Evolutionary conservation across 2,329 filamentous ascomycete genomes (phyloP), one percentile per base, ranked within the genome.

Genomic region (Hymenotorrendiella dingleyae): DNA sequence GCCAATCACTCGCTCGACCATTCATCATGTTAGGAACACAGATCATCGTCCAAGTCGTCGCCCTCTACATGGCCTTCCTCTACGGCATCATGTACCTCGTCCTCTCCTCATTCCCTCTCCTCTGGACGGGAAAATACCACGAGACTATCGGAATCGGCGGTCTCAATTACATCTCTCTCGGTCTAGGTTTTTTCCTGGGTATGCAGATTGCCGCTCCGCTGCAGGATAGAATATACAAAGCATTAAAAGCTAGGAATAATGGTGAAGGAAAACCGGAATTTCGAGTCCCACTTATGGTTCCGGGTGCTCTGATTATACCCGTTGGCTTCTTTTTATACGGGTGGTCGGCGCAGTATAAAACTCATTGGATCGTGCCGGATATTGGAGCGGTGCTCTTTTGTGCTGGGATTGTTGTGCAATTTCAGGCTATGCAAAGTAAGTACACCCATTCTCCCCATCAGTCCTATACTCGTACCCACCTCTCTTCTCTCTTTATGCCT

Each of bases 401-500:
- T 0, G 58, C 67, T 3, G 74, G 73, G 3, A 68, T 71, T 6
- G 44, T 49, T 21, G 29, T 48, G 3, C 41, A 38, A 1, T 48
- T 53, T 10, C 49, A 48, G 29, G 72, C 49, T 10, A 52, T 52
- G 6, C 49, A 50, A 16, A 72, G 38, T 40, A 24, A 5, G 37
- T 23, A 14, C 6, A 10, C 12, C 12, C 4, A 6, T 21, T 8
- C 12, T 14, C 76, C 2, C 64, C 74, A 6, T 82, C 77, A 4
- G 79, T 79, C 36, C 62, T 84, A 5, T 7, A 7, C 37, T 68
- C n/a, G n/a, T n/a, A n/a, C n/a, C n/a, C n/a, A n/a, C n/a, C n/a
- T 74, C 64, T 75, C 80, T 37, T 86, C 86, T 4, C 84, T 87
- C 33, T 85, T 86, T 5, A 80, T 91, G 58, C 82, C 89, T 66